Evolutionary conservation across 257 asterid genomes (phyloP).

Genomic region (Primulina tabacum): DNA sequence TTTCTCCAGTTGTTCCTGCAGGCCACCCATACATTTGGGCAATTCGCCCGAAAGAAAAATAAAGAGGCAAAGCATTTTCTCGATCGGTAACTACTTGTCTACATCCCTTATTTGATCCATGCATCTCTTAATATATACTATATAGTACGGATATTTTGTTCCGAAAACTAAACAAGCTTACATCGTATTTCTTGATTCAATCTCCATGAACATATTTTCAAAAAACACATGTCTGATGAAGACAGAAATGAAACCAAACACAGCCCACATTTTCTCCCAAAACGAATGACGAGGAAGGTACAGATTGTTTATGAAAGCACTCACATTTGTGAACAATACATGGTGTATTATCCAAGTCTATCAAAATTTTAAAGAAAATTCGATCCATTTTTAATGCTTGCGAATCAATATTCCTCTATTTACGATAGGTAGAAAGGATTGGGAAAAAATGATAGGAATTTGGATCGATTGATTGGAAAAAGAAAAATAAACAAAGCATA

Average conservation of each 20-base stretch:
- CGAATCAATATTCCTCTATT: not conserved
- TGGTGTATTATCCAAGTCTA: not conserved
- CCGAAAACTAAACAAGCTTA: not conserved
- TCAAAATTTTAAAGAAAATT: no score
- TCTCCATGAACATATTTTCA: not conserved
- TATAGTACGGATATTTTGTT: no score
- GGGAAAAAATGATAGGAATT: not conserved
- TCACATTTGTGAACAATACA: no score
- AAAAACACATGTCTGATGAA: not conserved
- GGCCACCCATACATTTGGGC: not conserved
- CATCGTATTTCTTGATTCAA: not conserved
- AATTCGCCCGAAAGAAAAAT: not conserved
- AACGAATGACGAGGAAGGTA: no score
- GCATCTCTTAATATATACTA: not conserved
- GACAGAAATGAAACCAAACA: not conserved
- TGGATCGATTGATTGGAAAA: not conserved
- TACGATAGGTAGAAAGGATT: not conserved
- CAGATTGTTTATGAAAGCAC: no score
- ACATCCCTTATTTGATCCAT: not conserved
- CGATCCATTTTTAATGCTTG: not conserved
- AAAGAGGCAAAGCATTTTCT: not conserved
- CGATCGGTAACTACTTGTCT: not conserved
- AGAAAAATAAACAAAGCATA: not conserved
- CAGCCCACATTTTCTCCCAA: not conserved
- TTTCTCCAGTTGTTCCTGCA: constrained; percentile 46